These are phyloP conservation scores for Quillaja saponaria DNA, from an alignment of 306 rosid genomes.

Conservation along the genomic window DNA sequence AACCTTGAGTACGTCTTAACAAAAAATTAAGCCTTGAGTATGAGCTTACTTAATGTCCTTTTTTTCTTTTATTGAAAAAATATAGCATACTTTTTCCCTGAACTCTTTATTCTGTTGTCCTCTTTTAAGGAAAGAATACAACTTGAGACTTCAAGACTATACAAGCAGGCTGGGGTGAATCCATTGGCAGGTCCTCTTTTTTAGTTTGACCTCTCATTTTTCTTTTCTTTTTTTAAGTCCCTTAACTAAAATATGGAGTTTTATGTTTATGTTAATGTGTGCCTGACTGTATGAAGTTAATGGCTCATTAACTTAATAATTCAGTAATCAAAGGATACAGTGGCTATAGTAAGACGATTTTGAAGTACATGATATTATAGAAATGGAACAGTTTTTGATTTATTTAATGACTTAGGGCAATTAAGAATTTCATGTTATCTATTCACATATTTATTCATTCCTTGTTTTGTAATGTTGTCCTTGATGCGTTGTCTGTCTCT, in stretches of 20 bases:
- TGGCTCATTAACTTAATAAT: constrained; percentile 11
- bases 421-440: too few relatives aligned
- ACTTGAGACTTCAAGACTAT: constrained; percentile 95
- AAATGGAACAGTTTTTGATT: not conserved
- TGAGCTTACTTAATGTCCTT: constrained; percentile 24
- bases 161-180: constrained; percentile 94
- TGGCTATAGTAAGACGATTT: constrained; percentile 1
- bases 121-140: constrained; percentile 95
- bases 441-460: not conserved
- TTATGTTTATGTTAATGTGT: constrained; percentile 19
- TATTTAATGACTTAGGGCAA: too few relatives aligned
- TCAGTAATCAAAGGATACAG: constrained; percentile 1
- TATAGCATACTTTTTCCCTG: constrained; percentile 31
- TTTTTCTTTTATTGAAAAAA: constrained; percentile 15
- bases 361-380: constrained; percentile 12
- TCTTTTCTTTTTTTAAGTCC: constrained; percentile 1
- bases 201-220: not conserved
- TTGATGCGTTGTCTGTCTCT: not conserved
- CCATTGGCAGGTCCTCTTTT: constrained; percentile 78
- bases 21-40: too few relatives aligned
- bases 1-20: constrained; percentile 30
- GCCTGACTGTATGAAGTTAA: constrained; percentile 24
- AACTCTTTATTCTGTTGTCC: constrained; percentile 32
- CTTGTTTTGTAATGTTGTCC: not conserved
- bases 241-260: not conserved